These are phyloP conservation scores for Spinellus fusiger DNA, from an alignment of 192 early-diverging fungal species.

Conservation along the genomic window DNA sequence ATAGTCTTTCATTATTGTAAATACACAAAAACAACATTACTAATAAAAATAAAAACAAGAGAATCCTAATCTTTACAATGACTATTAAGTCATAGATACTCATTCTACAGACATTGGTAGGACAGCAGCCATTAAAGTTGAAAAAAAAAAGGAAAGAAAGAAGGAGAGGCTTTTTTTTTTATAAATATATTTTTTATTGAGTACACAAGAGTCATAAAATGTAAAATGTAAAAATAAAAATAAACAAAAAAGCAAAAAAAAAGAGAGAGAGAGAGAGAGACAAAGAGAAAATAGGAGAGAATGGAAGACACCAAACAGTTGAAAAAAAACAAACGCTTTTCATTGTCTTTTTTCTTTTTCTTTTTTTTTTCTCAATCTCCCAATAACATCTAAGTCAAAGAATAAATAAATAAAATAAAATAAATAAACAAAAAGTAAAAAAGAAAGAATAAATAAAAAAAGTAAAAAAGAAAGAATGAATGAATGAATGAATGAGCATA, in stretches of 20 bases:
- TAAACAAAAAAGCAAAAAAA: not conserved
- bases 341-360: not conserved
- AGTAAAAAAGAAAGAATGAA: no score
- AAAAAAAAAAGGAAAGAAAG: not conserved
- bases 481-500: no score
- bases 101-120: not conserved
- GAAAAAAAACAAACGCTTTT: not conserved
- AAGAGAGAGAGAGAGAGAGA: not conserved
- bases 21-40: no score
- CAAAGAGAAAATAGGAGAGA: not conserved
- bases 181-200: not conserved
- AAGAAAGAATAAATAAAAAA: no score
- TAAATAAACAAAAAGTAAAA: no score
- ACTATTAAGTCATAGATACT: no score
- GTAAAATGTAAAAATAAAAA: not conserved
- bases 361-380: not conserved
- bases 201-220: not conserved
- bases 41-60: no score
- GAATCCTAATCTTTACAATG: no score
- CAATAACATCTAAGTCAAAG: no score
- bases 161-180: not conserved
- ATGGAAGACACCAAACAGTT: not conserved
- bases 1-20: no score
- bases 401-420: no score
- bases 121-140: not conserved